A percentile compares a stretch with the other conserved stretches of the same genome.
Evolutionary conservation across 2,329 filamentous ascomycete species (phyloP).

Genomic region (Akanthomyces uredinophilus): DNA sequence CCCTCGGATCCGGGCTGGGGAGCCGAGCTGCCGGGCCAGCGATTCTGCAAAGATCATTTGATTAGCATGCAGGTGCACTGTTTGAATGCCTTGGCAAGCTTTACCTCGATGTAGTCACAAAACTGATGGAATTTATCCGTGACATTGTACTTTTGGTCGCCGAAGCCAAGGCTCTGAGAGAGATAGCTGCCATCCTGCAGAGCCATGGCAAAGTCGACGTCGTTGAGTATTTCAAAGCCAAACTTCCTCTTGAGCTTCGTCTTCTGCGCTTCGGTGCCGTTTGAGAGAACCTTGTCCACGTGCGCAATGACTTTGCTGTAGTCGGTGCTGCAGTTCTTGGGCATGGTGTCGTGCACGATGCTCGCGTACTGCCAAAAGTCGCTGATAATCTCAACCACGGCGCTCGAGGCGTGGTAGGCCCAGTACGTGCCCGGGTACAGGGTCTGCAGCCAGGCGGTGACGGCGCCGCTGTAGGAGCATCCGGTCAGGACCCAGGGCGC

Average conservation of each 20-base stretch:
- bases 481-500: slow-evolving; percentile 72
- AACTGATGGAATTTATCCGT: slow-evolving; percentile 25
- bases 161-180: slow-evolving; percentile 34
- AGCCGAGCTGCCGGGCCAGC: neutral
- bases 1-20: slow-evolving; percentile 30
- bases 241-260: slow-evolving; percentile 23
- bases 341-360: slow-evolving; percentile 40
- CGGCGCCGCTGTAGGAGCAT: slow-evolving; percentile 73
- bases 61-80: neutral
- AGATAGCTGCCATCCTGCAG: slow-evolving; percentile 23
- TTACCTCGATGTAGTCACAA: slow-evolving; percentile 29
- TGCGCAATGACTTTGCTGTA: slow-evolving; percentile 49
- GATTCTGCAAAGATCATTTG: neutral
- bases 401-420: slow-evolving; percentile 71
- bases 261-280: slow-evolving; percentile 34
- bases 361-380: slow-evolving; percentile 61
- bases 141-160: slow-evolving; percentile 30
- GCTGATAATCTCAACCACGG: slow-evolving; percentile 67
- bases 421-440: slow-evolving; percentile 71
- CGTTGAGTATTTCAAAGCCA: slow-evolving; percentile 36
- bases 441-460: slow-evolving; percentile 68
- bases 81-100: neutral
- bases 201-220: slow-evolving; percentile 40
- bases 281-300: slow-evolving; percentile 43
- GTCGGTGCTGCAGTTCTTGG: slow-evolving; percentile 56